Conservation (phyloP, 2,329 filamentous ascomycete genomes). For the Chalaropsis ovoidea region DNA sequence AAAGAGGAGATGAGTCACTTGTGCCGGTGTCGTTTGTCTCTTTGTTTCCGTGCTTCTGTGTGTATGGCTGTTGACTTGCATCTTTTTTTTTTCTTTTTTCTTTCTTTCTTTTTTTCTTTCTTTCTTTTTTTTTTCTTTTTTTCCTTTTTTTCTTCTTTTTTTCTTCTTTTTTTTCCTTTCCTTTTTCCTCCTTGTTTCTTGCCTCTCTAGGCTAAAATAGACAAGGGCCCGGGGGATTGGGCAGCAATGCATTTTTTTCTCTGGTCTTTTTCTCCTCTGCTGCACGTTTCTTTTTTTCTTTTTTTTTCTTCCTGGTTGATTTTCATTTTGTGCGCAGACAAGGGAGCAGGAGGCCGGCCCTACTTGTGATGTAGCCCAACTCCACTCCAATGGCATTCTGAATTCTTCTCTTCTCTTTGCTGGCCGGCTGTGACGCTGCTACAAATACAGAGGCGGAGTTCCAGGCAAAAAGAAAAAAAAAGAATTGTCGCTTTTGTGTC, state of each 20-base stretch:
- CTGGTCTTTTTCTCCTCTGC: not conserved
- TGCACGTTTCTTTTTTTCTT: not conserved
- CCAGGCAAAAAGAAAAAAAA: no score
- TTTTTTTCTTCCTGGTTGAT: not conserved
- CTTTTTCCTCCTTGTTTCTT: not conserved
- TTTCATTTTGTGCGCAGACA: not conserved
- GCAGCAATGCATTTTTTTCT: slow-evolving; percentile 4
- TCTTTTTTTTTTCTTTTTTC: not conserved
- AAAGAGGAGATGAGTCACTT: slow-evolving; percentile 13
- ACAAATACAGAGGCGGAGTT: no score
- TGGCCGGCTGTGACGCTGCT: not conserved
- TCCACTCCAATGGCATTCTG: no score
- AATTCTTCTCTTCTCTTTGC: not conserved
- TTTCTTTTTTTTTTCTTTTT: not conserved
- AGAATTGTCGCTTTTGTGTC: not conserved
- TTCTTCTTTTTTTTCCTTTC: not conserved
- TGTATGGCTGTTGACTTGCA: not conserved
- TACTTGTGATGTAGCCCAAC: not conserved
- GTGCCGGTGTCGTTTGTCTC: not conserved
- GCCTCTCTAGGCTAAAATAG: not conserved
- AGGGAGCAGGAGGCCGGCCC: not conserved
- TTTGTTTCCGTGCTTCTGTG: not conserved
- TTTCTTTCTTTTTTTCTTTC: not conserved
- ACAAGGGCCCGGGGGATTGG: not conserved
- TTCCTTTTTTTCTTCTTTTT: not conserved